phyloP scores from a whole-genome alignment of 1,284 basidiomycete species.

The Boletus semigastroideus region DNA sequence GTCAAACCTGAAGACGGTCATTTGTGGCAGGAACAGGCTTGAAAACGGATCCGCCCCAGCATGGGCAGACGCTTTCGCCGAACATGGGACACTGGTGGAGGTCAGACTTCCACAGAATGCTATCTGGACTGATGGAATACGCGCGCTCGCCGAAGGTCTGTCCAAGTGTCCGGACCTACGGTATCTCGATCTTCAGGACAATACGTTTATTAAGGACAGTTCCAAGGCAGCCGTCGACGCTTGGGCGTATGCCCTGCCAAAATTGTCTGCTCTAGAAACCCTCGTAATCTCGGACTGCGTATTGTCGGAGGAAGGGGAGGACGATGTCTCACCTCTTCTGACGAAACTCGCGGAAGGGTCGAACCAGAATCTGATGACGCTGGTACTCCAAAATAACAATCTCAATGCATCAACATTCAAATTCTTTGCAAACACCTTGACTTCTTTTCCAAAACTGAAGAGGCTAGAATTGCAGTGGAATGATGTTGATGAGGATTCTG shows the following conservation, averaged over 20 bases:
- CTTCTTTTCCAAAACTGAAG: constrained; percentile 58
- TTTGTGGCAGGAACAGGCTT: constrained; percentile 93
- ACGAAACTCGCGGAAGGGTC: constrained; percentile 68
- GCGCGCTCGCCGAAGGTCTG: constrained; percentile 78
- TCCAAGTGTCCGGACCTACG: constrained; percentile 67
- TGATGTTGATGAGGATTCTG: constrained; percentile 80
- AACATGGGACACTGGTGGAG: constrained; percentile 79
- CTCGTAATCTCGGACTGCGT: constrained; percentile 95
- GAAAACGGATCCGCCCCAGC: constrained; percentile 85
- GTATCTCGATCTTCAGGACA: constrained; percentile 93
- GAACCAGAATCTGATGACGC: constrained; percentile 69
- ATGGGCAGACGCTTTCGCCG: constrained; percentile 89
- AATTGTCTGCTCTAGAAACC: constrained; percentile 73
- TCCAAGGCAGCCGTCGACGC: constrained; percentile 55
- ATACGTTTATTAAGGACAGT: constrained; percentile 84
- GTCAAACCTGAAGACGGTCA: constrained; percentile 76
- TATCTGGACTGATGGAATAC: constrained; percentile 92
- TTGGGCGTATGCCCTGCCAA: constrained; percentile 68
- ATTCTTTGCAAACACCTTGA: constrained; percentile 67
- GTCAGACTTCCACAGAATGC: constrained; percentile 97
- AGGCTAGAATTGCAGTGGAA: constrained; percentile 87
- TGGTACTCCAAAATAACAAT: constrained; percentile 91
- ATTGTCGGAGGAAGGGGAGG: constrained; percentile 65
- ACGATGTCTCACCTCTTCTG: constrained; percentile 64
- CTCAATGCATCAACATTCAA: constrained; percentile 72